Conservation (phyloP, 2,329 filamentous ascomycete species). For the Achaetomium macrosporum region DNA sequence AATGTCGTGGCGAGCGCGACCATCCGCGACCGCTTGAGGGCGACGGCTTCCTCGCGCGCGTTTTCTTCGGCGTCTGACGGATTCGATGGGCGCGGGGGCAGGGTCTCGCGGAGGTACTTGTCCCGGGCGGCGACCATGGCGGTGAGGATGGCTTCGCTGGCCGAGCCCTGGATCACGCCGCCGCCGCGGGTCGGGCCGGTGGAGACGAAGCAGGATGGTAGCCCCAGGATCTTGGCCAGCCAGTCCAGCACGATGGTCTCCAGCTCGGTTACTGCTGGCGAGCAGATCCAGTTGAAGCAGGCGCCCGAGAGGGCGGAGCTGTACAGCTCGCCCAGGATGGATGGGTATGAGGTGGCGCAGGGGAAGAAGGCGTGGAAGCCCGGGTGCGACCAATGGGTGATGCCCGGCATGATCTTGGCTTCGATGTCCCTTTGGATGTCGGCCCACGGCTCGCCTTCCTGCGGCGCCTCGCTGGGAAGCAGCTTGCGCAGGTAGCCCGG, state of each 20-base stretch:
- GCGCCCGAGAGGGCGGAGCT: slow-evolving; percentile 81
- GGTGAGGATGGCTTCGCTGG: slow-evolving; percentile 80
- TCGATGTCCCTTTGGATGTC: slow-evolving; percentile 80
- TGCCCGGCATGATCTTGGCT: slow-evolving; percentile 78
- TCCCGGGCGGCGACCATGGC: slow-evolving; percentile 85
- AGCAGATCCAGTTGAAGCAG: slow-evolving; percentile 97
- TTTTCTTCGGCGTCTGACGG: slow-evolving; percentile 35
- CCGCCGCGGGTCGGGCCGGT: slow-evolving; percentile 66
- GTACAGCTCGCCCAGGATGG: slow-evolving; percentile 89
- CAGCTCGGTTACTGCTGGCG: slow-evolving; percentile 83
- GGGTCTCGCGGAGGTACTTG: slow-evolving; percentile 60
- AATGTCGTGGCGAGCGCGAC: slow-evolving; percentile 77
- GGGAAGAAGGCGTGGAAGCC: slow-evolving; percentile 97
- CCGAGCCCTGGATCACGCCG: slow-evolving; percentile 90
- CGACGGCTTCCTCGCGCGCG: slow-evolving; percentile 64
- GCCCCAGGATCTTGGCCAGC: slow-evolving; percentile 67
- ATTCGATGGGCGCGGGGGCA: slow-evolving; percentile 29
- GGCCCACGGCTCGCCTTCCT: slow-evolving; percentile 65
- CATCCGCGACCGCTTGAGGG: slow-evolving; percentile 60
- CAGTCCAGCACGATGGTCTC: slow-evolving; percentile 93
- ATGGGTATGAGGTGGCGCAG: slow-evolving; percentile 72
- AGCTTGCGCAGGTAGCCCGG: slow-evolving; percentile 82
- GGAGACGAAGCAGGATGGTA: slow-evolving; percentile 70
- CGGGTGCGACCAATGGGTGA: slow-evolving; percentile 75
- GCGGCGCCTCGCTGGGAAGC: slow-evolving; percentile 61